phyloP scores from a whole-genome alignment of 2,329 filamentous ascomycete genomes.

The Aspergillus quadrilineatus region DNA sequence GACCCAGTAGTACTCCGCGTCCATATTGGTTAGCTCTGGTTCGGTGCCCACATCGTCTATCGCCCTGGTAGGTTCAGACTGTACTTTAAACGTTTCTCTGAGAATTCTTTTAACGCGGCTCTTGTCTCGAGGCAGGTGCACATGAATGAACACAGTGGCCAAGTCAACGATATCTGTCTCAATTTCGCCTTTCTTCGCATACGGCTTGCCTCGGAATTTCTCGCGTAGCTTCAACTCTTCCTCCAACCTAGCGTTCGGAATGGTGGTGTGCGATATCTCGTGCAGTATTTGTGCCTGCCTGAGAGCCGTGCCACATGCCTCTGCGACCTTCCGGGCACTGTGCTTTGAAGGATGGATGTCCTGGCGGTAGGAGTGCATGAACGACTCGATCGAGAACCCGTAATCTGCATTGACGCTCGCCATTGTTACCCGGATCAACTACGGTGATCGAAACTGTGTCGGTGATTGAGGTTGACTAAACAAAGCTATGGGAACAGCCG shows the following conservation, averaged over 20 bases:
- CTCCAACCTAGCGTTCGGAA: not conserved
- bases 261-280: not conserved
- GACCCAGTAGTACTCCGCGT: not conserved
- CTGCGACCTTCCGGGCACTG: not conserved
- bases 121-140: slow-evolving; percentile 10
- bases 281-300: not conserved
- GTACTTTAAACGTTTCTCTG: not conserved
- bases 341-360: not conserved
- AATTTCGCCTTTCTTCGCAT: slow-evolving; percentile 9
- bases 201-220: not conserved
- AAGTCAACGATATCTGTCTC: slow-evolving; percentile 15
- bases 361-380: not conserved
- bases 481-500: too few species aligned
- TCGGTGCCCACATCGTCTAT: not conserved
- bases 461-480: too few species aligned
- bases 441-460: too few species aligned
- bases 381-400: not conserved
- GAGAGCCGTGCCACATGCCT: not conserved
- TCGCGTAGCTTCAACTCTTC: not conserved
- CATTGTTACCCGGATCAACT: not conserved
- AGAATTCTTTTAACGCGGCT: not conserved
- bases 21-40: not conserved
- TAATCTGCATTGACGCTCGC: not conserved
- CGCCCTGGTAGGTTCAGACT: not conserved
- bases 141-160: slow-evolving; percentile 14